Conservation (phyloP, 192 early-diverging fungal genomes). For the Spinellus fusiger region DNA sequence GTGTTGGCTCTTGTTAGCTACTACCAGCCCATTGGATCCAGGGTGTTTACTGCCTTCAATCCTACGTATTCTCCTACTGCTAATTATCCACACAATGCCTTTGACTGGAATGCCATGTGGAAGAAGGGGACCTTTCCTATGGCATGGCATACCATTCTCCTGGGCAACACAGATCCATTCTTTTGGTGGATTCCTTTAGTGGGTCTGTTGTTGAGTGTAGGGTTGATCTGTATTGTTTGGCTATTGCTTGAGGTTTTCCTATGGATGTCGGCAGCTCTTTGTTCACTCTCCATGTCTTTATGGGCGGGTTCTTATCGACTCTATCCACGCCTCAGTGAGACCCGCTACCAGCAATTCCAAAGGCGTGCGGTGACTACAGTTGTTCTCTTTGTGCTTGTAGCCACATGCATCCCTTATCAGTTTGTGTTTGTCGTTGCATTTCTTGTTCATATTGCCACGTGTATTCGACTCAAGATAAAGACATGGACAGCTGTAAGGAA, state of each 20-base stretch:
- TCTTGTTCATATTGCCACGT: conserved; percentile 48
- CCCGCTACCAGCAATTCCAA: conserved; percentile 25
- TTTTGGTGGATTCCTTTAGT: conserved; percentile 48
- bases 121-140: conserved; percentile 4
- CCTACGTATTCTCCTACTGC: conserved; percentile 12
- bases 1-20: conserved; percentile 27
- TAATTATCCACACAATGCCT: not conserved
- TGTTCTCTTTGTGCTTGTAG: conserved; percentile 49
- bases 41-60: too few relatives aligned
- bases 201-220: conserved; percentile 40
- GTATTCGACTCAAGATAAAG: conserved; percentile 36
- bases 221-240: conserved; percentile 28
- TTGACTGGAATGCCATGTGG: conserved; percentile 17
- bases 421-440: conserved; percentile 66
- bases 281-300: not conserved
- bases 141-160: conserved; percentile 34
- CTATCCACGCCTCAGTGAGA: conserved; percentile 21
- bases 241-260: not conserved
- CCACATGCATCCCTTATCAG: conserved; percentile 65
- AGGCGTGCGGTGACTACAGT: conserved; percentile 39
- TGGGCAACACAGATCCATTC: conserved; percentile 44
- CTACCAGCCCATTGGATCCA: conserved; percentile 31
- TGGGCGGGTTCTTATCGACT: not conserved
- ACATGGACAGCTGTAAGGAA: conserved; percentile 26
- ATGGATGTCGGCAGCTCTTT: not conserved